Evolutionary conservation across 176 grass and related monocot species (phyloP), one percentile per base, ranked within the genome.

Genomic region (Saccharum officinarum): DNA sequence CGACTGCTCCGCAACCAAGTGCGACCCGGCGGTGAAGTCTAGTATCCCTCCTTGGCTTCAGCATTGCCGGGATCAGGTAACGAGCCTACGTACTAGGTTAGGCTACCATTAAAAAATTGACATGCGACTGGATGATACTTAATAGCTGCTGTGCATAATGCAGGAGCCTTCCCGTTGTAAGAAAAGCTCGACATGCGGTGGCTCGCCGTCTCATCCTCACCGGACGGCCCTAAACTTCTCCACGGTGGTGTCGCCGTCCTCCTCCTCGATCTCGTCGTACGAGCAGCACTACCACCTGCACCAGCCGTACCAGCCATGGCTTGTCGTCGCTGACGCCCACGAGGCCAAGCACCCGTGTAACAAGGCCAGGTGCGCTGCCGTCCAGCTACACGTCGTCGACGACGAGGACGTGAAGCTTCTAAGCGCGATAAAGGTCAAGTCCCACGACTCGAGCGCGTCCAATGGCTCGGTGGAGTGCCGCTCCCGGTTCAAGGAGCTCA

Each of bases 401-500:
- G 73, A 63, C 1, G 73, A 71, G 15, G n/a, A 82, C 80, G 73
- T 50, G 28, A 78, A 71, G 26, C 28, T 54, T 42, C 50, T 77
- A 47, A 23, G 25, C 76, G 41, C 71, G 22, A 59, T 82, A 31
- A 87, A 91, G 78, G 45, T 80, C 63, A 86, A 81, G 60, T 80
- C 87, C 83, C 1, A 84, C 57, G 73, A 91, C 63, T 94, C 87
- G 60, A 71, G 86, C 87, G 80, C 59, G 25, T 88, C 86, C 23
- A 82, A 76, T 25, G 82, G 74, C 47, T 90, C 88, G 74, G 82
- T 47, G 31, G 89, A 91, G 67, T 80, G 65, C 77, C 69, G 42
- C 23, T 89, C 89, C 25, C 91, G 61, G 84, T 97, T 93, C 87
- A 97, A 97, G 87, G 94, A 97, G 89, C 79, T 97, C 12, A 93